Conservation (phyloP, 2,329 filamentous ascomycete species). For the Verticillium isaacii region DNA sequence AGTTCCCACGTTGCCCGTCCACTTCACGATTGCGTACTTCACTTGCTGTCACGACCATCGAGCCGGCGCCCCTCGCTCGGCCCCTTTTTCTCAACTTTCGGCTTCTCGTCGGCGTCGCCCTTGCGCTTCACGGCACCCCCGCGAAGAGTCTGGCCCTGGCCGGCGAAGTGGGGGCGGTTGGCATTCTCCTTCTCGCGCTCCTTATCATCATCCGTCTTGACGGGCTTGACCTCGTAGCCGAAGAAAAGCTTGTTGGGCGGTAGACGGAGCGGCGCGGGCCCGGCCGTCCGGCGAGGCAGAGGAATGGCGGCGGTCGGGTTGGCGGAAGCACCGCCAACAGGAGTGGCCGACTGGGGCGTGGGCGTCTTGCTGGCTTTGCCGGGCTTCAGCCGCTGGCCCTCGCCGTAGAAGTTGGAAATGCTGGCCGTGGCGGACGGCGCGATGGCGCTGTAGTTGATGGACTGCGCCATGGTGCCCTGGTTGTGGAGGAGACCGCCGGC, state of each 20-base stretch:
- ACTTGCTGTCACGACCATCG: constrained; percentile 32
- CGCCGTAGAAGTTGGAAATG: constrained; percentile 72
- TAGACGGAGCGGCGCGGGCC: constrained; percentile 79
- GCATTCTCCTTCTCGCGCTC: constrained; percentile 60
- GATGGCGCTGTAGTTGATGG: constrained; percentile 94
- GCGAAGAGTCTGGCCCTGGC: constrained; percentile 76
- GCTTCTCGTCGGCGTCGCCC: constrained; percentile 44
- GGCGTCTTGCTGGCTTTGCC: constrained; percentile 77
- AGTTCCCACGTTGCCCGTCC: not conserved
- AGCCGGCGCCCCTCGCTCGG: constrained; percentile 37
- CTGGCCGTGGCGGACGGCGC: constrained; percentile 69
- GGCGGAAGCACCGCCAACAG: constrained; percentile 55
- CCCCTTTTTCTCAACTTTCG: constrained; percentile 41
- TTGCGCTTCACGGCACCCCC: constrained; percentile 66
- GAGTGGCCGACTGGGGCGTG: constrained; percentile 69
- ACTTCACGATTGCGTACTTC: not conserved
- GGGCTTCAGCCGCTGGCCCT: constrained; percentile 75
- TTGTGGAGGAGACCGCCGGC: constrained; percentile 71
- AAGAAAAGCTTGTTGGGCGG: constrained; percentile 93
- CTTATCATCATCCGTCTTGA: constrained; percentile 73
- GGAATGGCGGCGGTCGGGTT: constrained; percentile 21
- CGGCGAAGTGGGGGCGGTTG: constrained; percentile 71
- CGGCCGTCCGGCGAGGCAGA: constrained; percentile 57
- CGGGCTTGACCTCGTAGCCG: constrained; percentile 86
- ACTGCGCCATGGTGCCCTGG: constrained; percentile 91